A percentile compares a stretch with the other conserved stretches of the same genome.
These are phyloP conservation scores for Lentinula novae-zelandiae DNA, from an alignment of 1,284 basidiomycete species.

Conservation along the genomic window DNA sequence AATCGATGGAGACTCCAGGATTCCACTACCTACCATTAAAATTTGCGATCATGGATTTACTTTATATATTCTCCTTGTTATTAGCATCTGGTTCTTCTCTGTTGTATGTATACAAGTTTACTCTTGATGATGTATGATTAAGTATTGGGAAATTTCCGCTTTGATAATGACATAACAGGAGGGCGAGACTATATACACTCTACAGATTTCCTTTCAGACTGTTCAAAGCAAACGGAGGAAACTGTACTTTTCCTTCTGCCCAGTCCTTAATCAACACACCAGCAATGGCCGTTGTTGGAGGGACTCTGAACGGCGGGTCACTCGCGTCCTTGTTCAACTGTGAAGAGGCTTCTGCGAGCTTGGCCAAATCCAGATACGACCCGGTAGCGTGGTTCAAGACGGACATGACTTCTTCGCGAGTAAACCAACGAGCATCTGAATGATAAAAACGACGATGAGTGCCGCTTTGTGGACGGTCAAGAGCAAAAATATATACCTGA, in stretches of 20 bases:
- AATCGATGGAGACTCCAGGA: constrained; percentile 71
- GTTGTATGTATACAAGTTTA: neutral
- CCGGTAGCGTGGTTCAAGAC: constrained; percentile 60
- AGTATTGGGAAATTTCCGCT: too few relatives aligned
- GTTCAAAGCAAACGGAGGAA: constrained; percentile 16
- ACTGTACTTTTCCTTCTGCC: constrained; percentile 45
- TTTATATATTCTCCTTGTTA: neutral
- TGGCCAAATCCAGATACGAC: constrained; percentile 60
- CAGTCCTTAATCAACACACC: constrained; percentile 66
- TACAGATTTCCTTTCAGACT: constrained; percentile 1
- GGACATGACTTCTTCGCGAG: constrained; percentile 51
- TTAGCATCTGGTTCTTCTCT: neutral
- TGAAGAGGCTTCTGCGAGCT: constrained; percentile 34
- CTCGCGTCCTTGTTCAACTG: constrained; percentile 23
- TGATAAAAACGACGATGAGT: neutral
- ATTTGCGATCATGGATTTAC: neutral
- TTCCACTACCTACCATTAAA: constrained; percentile 58
- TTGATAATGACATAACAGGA: too few relatives aligned
- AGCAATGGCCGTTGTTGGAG: constrained; percentile 63
- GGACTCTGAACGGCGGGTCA: constrained; percentile 60
- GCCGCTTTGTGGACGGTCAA: neutral
- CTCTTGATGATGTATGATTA: too few relatives aligned
- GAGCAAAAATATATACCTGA: constrained; percentile 54
- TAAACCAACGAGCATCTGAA: constrained; percentile 86
- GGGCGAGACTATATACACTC: neutral